Conservation (phyloP, 179 eudicot species). For the Amaranthus tricolor region DNA sequence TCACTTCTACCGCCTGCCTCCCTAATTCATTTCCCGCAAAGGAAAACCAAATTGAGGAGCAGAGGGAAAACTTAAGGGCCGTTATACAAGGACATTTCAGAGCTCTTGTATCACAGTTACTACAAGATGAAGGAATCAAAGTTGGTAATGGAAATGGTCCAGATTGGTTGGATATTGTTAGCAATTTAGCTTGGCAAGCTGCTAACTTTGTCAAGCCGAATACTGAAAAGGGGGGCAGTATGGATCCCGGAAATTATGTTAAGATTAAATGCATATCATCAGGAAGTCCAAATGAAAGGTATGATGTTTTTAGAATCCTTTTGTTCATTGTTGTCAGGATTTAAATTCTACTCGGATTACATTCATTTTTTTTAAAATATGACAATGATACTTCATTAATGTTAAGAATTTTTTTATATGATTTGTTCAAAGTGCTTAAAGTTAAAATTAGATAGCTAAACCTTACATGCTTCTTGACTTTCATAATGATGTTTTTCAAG, state of each 20-base stretch:
- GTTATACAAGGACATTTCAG: constrained; percentile 84
- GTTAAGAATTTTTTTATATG: not conserved
- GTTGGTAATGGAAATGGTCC: constrained; percentile 46
- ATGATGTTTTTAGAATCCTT: constrained; percentile 6
- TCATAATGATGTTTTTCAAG: not conserved
- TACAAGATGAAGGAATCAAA: constrained; percentile 72
- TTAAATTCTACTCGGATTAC: not conserved
- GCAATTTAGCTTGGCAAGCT: constrained; percentile 89
- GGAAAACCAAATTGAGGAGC: constrained; percentile 50
- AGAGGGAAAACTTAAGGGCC: constrained; percentile 56
- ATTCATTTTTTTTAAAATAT: too few relatives aligned
- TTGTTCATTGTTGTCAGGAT: not conserved
- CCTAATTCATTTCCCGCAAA: constrained; percentile 34
- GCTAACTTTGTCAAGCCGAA: constrained; percentile 93
- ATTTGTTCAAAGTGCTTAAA: too few relatives aligned
- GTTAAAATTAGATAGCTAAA: too few relatives aligned
- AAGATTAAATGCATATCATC: constrained; percentile 92
- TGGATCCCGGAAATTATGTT: constrained; percentile 97
- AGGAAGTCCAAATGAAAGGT: constrained; percentile 90
- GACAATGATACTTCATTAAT: not conserved
- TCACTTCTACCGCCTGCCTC: constrained; percentile 47
- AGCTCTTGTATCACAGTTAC: constrained; percentile 89
- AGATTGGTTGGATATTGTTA: constrained; percentile 78
- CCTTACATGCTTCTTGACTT: too few relatives aligned
- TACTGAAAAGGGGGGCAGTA: constrained; percentile 92